Percentiles rank a stretch among this genome's conserved stretches.
These are phyloP conservation scores for Colletotrichum sansevieriae DNA, from an alignment of 2,329 filamentous ascomycete species.

Conservation along the genomic window DNA sequence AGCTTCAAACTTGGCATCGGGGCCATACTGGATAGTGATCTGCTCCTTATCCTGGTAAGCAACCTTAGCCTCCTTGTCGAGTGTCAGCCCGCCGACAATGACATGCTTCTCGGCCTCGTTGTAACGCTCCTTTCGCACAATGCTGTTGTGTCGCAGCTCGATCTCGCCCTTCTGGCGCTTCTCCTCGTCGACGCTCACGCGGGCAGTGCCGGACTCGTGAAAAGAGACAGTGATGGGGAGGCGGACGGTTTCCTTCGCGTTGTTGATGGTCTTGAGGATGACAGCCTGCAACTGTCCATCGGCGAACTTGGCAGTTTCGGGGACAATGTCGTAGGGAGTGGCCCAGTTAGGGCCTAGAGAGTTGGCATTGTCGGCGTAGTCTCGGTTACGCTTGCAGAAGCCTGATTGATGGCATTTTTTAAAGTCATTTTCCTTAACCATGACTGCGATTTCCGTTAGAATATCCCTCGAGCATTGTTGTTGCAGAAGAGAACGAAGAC, in stretches of 20 bases:
- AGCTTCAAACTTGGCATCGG: slow-evolving; percentile 81
- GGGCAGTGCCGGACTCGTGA: slow-evolving; percentile 87
- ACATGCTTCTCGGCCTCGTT: slow-evolving; percentile 91
- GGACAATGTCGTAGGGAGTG: slow-evolving; percentile 83
- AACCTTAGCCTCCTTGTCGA: slow-evolving; percentile 79
- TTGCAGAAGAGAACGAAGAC: not conserved
- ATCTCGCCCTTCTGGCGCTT: slow-evolving; percentile 90
- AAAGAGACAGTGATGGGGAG: slow-evolving; percentile 90
- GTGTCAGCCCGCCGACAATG: slow-evolving; percentile 82
- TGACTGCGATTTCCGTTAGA: slow-evolving; percentile 62
- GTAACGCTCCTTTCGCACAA: slow-evolving; percentile 90
- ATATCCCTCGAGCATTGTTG: not conserved
- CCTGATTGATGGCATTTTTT: slow-evolving; percentile 96
- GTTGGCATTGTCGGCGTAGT: slow-evolving; percentile 83
- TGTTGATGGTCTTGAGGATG: slow-evolving; percentile 83
- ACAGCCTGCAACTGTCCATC: slow-evolving; percentile 84
- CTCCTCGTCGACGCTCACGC: slow-evolving; percentile 92
- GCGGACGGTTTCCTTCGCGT: slow-evolving; percentile 76
- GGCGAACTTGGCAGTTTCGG: slow-evolving; percentile 80
- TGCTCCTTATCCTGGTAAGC: slow-evolving; percentile 74
- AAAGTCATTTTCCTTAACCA: slow-evolving; percentile 96
- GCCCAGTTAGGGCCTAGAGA: slow-evolving; percentile 76
- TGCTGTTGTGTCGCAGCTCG: slow-evolving; percentile 85
- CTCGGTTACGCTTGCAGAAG: slow-evolving; percentile 96
- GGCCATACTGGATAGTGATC: slow-evolving; percentile 84